These are phyloP conservation scores for Usnea hakonensis DNA, from an alignment of 495 filamentous ascomycete species.

Conservation along the genomic window DNA sequence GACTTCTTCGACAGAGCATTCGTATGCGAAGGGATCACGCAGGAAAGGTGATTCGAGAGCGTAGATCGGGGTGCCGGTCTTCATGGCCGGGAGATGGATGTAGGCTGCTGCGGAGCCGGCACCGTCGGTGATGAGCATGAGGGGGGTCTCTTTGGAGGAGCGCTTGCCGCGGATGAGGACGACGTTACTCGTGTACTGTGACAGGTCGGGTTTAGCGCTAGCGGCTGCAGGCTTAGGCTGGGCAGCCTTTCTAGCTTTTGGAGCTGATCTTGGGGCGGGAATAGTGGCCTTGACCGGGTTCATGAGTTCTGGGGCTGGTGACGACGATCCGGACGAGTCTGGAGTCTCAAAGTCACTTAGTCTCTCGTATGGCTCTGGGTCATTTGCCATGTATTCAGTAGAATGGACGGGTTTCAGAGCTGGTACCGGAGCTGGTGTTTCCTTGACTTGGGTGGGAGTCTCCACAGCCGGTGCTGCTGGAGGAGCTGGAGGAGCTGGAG, in stretches of 20 bases:
- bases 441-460: neutral
- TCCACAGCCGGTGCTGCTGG: neutral
- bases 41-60: conserved; percentile 38
- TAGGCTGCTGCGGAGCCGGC: conserved; percentile 25
- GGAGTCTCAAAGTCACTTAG: neutral
- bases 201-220: neutral
- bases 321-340: neutral
- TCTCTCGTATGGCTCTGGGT: neutral
- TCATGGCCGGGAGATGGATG: conserved; percentile 24
- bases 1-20: conserved; percentile 43
- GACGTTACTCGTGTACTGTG: neutral
- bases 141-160: conserved; percentile 5
- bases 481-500: neutral
- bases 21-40: conserved; percentile 44
- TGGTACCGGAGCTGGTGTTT: neutral
- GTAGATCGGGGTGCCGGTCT: conserved; percentile 24
- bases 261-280: neutral
- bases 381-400: neutral
- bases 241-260: neutral
- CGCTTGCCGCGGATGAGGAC: conserved; percentile 16
- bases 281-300: neutral
- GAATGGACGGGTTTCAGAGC: neutral
- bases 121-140: conserved; percentile 28
- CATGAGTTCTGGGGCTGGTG: neutral
- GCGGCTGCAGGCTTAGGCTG: neutral